Evolutionary conservation across 116 monocot species (phyloP), one percentile per base, ranked within the genome.

Genomic region (Zostera marina): DNA sequence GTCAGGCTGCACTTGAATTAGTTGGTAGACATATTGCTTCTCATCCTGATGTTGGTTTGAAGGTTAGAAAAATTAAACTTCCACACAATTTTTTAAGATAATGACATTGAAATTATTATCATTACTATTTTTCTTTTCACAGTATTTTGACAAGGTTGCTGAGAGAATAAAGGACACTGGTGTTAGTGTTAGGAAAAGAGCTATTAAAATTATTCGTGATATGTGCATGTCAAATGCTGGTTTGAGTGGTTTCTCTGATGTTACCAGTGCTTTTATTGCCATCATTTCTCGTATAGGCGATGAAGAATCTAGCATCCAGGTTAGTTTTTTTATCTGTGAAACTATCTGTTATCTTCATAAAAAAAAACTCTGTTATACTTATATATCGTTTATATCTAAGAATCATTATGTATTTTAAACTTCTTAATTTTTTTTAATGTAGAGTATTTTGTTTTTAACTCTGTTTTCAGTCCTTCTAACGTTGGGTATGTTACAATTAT

Each of bases 1-100:
- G 99, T 66, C 91, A 99, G 75, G 99, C 99, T 72, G 90, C 99
- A 24, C 77, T 99, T 44, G 99, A 99, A 74, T 91, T 99, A 75
- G 99, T 99, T 70, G 99, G 99, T 54, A 78, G 91, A 41, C 87
- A 99, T 72, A 99, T 99, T 77, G 80, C 99, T 20, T 87, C 99
- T 60, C 87, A 99, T 76, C 99, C 91, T 67, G 99, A 87, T 73
- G 99, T 99, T 77, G 83, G 87, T 41, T 73, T 99, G 64, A 86
- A 99, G 86, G 98, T 90, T 20, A 8, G 55, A 66, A 10, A 59
- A 66, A 26, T 58, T n/a, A 23, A 59, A 56, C 44, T 52, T 45
- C 52, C 56, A 7, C 12, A 7, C 40, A 44, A 60, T 22, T 22
- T 58, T 49, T 12, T 22, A 47, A 9, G 21, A 4, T 15, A 25